Evolutionary conservation across 768 basidiomycete species (phyloP).

Genomic region (Myochromella boudieri): DNA sequence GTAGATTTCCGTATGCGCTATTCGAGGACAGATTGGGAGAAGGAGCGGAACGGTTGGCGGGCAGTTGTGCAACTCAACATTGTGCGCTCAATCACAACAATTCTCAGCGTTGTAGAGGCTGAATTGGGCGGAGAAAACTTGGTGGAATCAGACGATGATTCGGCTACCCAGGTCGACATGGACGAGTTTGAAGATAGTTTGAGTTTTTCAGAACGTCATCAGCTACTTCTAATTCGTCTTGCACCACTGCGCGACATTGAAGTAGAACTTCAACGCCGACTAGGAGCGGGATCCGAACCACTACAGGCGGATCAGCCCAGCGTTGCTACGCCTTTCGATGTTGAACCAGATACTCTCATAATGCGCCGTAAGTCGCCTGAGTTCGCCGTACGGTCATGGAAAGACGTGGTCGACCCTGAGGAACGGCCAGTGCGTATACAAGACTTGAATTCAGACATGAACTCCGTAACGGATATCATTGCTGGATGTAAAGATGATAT

Average conservation of each 20-base stretch:
- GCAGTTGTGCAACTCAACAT: conserved; percentile 80
- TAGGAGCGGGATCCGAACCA: conserved; percentile 49
- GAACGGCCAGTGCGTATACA: conserved; percentile 6
- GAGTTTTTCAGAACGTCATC: conserved; percentile 56
- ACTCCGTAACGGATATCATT: conserved; percentile 50
- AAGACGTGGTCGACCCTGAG: conserved; percentile 38
- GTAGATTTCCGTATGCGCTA: conserved; percentile 75
- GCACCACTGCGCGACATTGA: conserved; percentile 63
- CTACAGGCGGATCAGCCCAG: conserved; percentile 30
- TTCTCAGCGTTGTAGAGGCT: conserved; percentile 59
- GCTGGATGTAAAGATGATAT: conserved; percentile 63
- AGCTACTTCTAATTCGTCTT: conserved; percentile 57
- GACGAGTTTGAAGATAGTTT: conserved; percentile 29
- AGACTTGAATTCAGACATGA: conserved; percentile 23
- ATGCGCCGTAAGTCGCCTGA: conserved; percentile 34
- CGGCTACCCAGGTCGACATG: conserved; percentile 16
- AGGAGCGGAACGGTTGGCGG: conserved; percentile 74
- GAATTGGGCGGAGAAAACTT: conserved; percentile 45
- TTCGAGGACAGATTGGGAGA: conserved; percentile 59
- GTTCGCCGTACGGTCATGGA: conserved; percentile 56
- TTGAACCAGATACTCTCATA: conserved; percentile 23
- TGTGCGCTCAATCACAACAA: conserved; percentile 65
- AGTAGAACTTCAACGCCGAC: conserved; percentile 57
- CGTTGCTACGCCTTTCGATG: conserved; percentile 49
- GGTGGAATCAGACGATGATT: conserved; percentile 35